A percentile compares a stretch with the other conserved stretches of the same genome.
phyloP scores from a whole-genome alignment of 2,329 filamentous ascomycete genomes.

The Trichothecium sympodiale region DNA sequence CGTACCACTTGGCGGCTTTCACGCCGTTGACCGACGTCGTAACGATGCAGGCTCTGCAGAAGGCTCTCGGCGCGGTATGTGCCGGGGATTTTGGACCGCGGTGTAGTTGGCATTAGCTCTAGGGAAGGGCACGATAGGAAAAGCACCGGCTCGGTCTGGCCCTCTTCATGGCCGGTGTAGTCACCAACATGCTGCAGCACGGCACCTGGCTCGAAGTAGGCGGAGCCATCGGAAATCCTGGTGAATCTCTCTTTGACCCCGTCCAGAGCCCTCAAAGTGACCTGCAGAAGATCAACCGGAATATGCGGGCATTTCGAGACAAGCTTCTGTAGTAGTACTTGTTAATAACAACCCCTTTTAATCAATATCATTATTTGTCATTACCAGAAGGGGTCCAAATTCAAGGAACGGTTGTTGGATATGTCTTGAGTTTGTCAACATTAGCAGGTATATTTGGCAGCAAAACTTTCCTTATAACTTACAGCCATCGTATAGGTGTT shows the following conservation, averaged over 20 bases:
- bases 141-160: neutral
- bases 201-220: slow-evolving; percentile 1
- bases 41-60: slow-evolving; percentile 4
- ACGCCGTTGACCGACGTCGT: slow-evolving; percentile 2
- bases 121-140: slow-evolving; percentile 4
- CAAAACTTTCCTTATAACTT: too few species aligned
- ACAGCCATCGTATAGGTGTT: too few species aligned
- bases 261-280: slow-evolving; percentile 1
- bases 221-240: slow-evolving; percentile 1
- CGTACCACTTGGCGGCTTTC: slow-evolving; percentile 2
- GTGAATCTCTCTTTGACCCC: slow-evolving; percentile 1
- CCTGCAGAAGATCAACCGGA: neutral
- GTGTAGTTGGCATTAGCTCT: neutral
- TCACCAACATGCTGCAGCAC: slow-evolving; percentile 2
- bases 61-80: slow-evolving; percentile 1
- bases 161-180: neutral
- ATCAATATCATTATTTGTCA: too few species aligned
- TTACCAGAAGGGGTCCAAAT: too few species aligned
- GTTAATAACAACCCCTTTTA: too few species aligned
- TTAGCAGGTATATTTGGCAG: too few species aligned
- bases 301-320: slow-evolving; percentile 4
- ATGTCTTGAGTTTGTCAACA: too few species aligned
- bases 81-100: neutral
- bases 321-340: slow-evolving; percentile 2
- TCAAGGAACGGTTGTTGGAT: too few species aligned